A percentile compares a stretch with the other conserved stretches of the same genome.
Evolutionary conservation across 2,329 filamentous ascomycete species (phyloP).

Genomic region (Pyrenophora teres): DNA sequence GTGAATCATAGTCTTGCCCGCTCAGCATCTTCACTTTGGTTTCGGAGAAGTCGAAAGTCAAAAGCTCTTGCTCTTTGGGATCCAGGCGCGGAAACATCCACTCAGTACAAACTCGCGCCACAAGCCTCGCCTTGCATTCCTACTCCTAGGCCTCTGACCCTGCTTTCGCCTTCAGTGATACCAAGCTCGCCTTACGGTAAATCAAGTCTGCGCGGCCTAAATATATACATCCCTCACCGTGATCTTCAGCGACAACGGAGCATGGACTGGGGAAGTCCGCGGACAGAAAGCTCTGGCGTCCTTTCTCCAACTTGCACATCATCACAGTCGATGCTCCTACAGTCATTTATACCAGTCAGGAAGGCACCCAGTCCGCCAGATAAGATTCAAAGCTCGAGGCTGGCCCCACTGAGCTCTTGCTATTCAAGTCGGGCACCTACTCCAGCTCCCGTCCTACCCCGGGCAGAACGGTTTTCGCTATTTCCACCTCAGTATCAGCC

Average conservation of each 20-base stretch:
- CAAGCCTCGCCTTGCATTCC: constrained; percentile 31
- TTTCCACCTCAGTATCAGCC: constrained; percentile 9
- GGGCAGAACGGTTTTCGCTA: constrained; percentile 8
- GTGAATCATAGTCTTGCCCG: constrained; percentile 12
- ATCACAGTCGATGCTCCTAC: constrained; percentile 29
- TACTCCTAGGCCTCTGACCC: constrained; percentile 24
- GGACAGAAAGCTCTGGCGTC: constrained; percentile 34
- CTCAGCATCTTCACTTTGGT: constrained; percentile 17
- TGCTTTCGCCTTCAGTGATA: constrained; percentile 21
- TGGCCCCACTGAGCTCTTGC: constrained; percentile 6
- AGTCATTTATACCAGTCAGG: constrained; percentile 13
- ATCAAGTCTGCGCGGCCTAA: constrained; percentile 28
- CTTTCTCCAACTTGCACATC: constrained; percentile 34
- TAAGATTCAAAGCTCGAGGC: constrained; percentile 16
- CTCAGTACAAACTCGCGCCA: constrained; percentile 20
- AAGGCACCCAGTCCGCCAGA: constrained; percentile 22
- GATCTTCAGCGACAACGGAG: constrained; percentile 6
- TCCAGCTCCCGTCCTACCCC: constrained; percentile 8
- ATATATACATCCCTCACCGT: constrained; percentile 28
- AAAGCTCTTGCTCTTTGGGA: constrained; percentile 17
- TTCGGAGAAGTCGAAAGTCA: constrained; percentile 17
- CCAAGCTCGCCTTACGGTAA: constrained; percentile 19
- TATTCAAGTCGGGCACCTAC: constrained; percentile 12
- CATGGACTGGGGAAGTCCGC: constrained; percentile 23
- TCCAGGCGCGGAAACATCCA: constrained; percentile 10